A percentile compares a stretch with the other conserved stretches of the same genome.
Conservation (phyloP, 805 yeast genomes). For the Kodamaea laetipori region DNA sequence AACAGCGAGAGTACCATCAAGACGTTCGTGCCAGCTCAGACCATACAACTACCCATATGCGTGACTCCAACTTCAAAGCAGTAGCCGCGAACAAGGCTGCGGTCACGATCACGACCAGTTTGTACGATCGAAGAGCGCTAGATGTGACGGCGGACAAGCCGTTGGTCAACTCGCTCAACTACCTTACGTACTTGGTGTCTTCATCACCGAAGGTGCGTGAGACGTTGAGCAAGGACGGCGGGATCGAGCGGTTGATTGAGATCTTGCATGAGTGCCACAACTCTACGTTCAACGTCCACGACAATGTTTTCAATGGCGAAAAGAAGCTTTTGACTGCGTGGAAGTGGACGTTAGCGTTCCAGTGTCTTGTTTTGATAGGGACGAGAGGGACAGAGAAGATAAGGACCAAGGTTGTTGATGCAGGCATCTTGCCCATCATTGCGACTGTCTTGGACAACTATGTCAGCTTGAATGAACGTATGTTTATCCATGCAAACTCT, state of each 20-base stretch:
- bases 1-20: conserved; percentile 3
- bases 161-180: conserved; percentile 86
- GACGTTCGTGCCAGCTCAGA: conserved; percentile 5
- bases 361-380: conserved; percentile 87
- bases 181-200: conserved; percentile 82
- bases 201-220: conserved; percentile 89
- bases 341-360: conserved; percentile 97
- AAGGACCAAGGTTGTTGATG: conserved; percentile 82
- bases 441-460: conserved; percentile 93
- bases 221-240: conserved; percentile 86
- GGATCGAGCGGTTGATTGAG: conserved; percentile 82
- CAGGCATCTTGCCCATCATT: conserved; percentile 87
- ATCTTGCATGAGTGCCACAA: conserved; percentile 79
- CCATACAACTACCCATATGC: conserved; percentile 48
- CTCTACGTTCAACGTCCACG: conserved; percentile 30
- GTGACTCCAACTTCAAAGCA: conserved; percentile 85
- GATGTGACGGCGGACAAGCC: conserved; percentile 91
- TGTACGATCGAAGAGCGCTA: conserved; percentile 89
- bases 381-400: conserved; percentile 90
- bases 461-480: conserved; percentile 47
- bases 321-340: conserved; percentile 71
- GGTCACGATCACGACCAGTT: conserved; percentile 83
- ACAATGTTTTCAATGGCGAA: conserved; percentile 38
- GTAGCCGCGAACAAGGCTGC: conserved; percentile 83
- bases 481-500: conserved; percentile 35